Evolutionary conservation across 164 flowering plant genomes (phyloP).

Genomic region (Macadamia integrifolia): DNA sequence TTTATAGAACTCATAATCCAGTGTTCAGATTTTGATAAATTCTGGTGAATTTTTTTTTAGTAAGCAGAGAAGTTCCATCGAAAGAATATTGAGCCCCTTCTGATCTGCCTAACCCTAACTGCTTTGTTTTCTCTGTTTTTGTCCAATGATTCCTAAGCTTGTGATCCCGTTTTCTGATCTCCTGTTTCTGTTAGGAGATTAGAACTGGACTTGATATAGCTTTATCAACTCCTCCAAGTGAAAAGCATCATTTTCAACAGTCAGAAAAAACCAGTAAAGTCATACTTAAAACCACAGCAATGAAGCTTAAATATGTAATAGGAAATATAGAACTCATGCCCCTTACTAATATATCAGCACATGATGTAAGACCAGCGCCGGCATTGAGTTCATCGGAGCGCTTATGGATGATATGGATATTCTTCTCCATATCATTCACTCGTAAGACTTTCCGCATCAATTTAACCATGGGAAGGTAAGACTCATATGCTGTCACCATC

Average conservation of each 20-base stretch:
- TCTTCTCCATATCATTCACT: conserved; percentile 55
- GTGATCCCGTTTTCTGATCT: too few relatives aligned
- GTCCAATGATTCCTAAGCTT: too few relatives aligned
- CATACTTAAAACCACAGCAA: neutral
- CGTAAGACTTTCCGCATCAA: conserved; percentile 72
- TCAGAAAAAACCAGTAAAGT: neutral
- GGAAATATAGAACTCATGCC: neutral
- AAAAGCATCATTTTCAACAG: neutral
- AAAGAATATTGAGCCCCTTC: too few relatives aligned
- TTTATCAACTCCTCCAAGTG: neutral
- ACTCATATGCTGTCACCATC: conserved; percentile 78
- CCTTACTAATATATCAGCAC: conserved; percentile 83
- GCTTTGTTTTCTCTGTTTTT: too few relatives aligned
- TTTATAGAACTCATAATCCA: too few relatives aligned
- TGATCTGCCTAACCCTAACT: too few relatives aligned
- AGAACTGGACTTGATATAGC: too few relatives aligned
- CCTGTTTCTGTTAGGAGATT: too few relatives aligned
- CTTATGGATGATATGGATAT: conserved; percentile 53
- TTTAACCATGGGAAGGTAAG: conserved; percentile 95
- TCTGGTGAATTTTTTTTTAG: too few relatives aligned
- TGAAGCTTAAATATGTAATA: neutral
- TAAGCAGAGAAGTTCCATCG: too few relatives aligned
- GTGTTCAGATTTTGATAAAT: too few relatives aligned
- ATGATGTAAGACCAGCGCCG: conserved; percentile 62
- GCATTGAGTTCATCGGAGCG: conserved; percentile 85